phyloP scores from a whole-genome alignment of 345 rosid species.

The Laguncularia racemosa region DNA sequence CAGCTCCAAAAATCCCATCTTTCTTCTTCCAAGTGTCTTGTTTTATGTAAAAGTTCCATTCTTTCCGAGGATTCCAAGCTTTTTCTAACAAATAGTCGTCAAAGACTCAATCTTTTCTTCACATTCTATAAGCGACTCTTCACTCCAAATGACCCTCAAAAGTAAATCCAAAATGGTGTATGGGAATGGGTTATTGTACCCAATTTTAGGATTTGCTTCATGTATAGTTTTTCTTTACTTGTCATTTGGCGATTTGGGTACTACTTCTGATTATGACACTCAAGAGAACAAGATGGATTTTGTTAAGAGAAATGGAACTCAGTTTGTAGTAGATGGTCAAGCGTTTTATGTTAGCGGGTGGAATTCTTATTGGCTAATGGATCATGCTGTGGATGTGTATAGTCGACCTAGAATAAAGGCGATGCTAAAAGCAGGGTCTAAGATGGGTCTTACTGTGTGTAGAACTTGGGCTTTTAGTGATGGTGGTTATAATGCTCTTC shows the following conservation, averaged over 20 bases:
- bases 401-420: constrained; percentile 50
- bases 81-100: too few relatives aligned
- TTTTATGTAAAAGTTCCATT: too few relatives aligned
- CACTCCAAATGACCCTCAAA: background rate
- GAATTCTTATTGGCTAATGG: constrained; percentile 98
- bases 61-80: too few relatives aligned
- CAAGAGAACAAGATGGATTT: constrained; percentile 39
- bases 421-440: constrained; percentile 72
- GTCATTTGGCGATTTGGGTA: constrained; percentile 61
- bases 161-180: constrained; percentile 33
- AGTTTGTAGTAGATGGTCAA: constrained; percentile 58
- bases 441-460: constrained; percentile 95
- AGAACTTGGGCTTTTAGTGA: constrained; percentile 97
- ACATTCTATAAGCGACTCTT: constrained; percentile 10
- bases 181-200: constrained; percentile 51
- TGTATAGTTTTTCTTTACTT: constrained; percentile 66
- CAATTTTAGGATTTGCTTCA: constrained; percentile 74
- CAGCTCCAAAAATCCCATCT: too few relatives aligned
- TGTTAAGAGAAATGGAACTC: constrained; percentile 67
- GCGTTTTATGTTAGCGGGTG: constrained; percentile 70
- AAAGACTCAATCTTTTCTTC: background rate
- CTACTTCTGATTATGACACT: constrained; percentile 15
- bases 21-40: too few relatives aligned
- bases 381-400: constrained; percentile 61
- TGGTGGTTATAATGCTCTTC: constrained; percentile 87